A percentile compares a stretch with the other conserved stretches of the same genome.
Evolutionary conservation across 768 basidiomycete genomes (phyloP).

Genomic region (Jaapia argillacea): DNA sequence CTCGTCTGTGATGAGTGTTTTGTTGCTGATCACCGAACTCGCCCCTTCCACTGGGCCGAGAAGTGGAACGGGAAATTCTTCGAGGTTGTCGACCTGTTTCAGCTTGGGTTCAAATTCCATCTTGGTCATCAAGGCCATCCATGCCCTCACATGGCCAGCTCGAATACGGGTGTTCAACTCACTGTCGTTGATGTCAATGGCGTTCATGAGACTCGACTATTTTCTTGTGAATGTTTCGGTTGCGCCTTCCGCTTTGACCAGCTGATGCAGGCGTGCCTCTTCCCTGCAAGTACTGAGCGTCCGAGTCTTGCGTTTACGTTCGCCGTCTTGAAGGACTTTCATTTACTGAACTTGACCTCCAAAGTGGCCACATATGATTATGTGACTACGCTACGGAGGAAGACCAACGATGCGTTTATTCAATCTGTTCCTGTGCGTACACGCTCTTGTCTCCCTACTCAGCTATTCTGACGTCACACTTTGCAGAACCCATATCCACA

Average conservation of each 20-base stretch:
- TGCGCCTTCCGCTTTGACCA: background rate
- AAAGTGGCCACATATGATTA: conserved; percentile 10
- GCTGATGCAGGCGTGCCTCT: background rate
- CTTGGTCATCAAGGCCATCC: background rate
- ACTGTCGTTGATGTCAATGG: background rate
- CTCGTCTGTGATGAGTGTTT: no score
- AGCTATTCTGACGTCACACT: no score
- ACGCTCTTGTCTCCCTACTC: no score
- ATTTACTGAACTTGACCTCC: conserved; percentile 6
- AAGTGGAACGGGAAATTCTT: background rate
- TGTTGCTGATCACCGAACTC: no score
- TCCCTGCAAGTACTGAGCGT: background rate
- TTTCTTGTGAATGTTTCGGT: background rate
- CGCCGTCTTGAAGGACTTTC: conserved; percentile 1
- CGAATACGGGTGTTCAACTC: background rate
- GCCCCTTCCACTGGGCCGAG: background rate
- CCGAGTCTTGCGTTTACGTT: background rate
- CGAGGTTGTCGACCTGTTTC: background rate
- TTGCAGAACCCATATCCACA: no score
- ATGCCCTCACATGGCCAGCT: background rate
- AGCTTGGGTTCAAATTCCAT: background rate
- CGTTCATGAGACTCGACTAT: background rate
- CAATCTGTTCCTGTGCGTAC: background rate
- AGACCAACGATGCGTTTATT: conserved; percentile 2
- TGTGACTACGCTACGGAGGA: background rate